Percentiles rank a stretch among this genome's conserved stretches.
These are phyloP conservation scores for Diospyros lotus DNA, from an alignment of 148 eudicot species.

Conservation along the genomic window DNA sequence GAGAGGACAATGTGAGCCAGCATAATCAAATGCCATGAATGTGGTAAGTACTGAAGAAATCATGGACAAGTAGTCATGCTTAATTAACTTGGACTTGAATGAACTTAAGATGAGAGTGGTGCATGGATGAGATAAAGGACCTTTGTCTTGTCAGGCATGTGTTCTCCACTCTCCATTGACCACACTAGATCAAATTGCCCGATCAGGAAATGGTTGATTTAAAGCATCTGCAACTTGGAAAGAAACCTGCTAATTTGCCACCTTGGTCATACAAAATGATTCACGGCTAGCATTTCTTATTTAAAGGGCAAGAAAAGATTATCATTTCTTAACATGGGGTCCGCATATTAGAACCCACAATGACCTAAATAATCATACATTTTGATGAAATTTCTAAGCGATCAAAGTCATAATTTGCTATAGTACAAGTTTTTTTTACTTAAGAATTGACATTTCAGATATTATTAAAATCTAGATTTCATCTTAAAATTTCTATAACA, in stretches of 20 bases:
- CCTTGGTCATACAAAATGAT: constrained; percentile 10
- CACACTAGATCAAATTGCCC: constrained; percentile 87
- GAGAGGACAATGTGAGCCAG: not conserved
- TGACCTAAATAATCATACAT: too few species aligned
- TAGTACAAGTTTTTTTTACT: too few species aligned
- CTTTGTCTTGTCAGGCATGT: constrained; percentile 94
- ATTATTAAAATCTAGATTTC: too few species aligned
- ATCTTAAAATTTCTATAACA: too few species aligned
- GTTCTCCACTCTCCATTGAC: constrained; percentile 99
- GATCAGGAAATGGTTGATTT: constrained; percentile 86
- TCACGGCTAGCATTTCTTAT: not conserved
- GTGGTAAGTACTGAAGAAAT: not conserved
- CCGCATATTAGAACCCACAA: too few species aligned
- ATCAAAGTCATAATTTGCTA: too few species aligned
- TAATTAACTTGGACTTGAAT: not conserved
- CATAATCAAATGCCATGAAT: constrained; percentile 1
- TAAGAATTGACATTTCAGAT: too few species aligned
- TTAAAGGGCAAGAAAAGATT: not conserved
- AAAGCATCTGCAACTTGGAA: constrained; percentile 96
- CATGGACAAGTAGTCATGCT: not conserved
- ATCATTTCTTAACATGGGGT: not conserved
- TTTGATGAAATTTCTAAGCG: too few species aligned
- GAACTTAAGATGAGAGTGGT: not conserved
- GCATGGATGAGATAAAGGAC: constrained; percentile 22
- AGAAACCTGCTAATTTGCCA: constrained; percentile 48